Evolutionary conservation across 23 red algal genomes (phyloP).

Genomic region (Gracilaria caudata): DNA sequence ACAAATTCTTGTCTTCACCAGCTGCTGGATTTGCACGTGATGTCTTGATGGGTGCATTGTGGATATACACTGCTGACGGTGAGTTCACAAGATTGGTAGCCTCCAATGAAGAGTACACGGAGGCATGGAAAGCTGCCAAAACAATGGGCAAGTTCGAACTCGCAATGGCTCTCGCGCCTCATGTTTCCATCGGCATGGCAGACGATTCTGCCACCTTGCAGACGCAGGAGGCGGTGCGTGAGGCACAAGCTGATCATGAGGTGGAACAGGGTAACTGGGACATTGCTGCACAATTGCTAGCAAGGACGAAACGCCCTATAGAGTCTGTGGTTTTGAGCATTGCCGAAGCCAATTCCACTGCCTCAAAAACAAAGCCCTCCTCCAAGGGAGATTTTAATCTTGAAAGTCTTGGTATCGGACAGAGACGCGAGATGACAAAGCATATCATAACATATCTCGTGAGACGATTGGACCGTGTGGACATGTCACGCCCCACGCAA

Average conservation of each 20-base stretch:
- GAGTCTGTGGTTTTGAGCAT: constrained; percentile 62
- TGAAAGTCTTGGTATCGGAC: constrained; percentile 31
- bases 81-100: constrained; percentile 45
- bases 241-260: constrained; percentile 70
- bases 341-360: constrained; percentile 32
- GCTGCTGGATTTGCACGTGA: constrained; percentile 58
- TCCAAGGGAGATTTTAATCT: constrained; percentile 8
- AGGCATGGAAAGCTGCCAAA: constrained; percentile 73
- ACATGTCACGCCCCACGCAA: constrained; percentile 52
- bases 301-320: constrained; percentile 67
- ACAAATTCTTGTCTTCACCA: constrained; percentile 35
- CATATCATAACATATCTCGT: constrained; percentile 76
- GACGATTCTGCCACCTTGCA: constrained; percentile 54
- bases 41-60: constrained; percentile 53
- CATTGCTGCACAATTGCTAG: constrained; percentile 52
- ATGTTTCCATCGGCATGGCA: constrained; percentile 46
- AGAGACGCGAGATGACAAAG: constrained; percentile 24
- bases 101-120: constrained; percentile 52
- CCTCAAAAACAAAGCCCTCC: background rate
- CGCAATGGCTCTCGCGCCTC: constrained; percentile 72
- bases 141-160: constrained; percentile 57
- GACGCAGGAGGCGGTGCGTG: constrained; percentile 55
- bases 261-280: constrained; percentile 63
- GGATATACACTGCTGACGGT: constrained; percentile 67
- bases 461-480: constrained; percentile 39